Evolutionary conservation across 108 stramenopile species (phyloP), one percentile per base, ranked within the genome.

Genomic region (Cyclotella choctawhatcheeana): DNA sequence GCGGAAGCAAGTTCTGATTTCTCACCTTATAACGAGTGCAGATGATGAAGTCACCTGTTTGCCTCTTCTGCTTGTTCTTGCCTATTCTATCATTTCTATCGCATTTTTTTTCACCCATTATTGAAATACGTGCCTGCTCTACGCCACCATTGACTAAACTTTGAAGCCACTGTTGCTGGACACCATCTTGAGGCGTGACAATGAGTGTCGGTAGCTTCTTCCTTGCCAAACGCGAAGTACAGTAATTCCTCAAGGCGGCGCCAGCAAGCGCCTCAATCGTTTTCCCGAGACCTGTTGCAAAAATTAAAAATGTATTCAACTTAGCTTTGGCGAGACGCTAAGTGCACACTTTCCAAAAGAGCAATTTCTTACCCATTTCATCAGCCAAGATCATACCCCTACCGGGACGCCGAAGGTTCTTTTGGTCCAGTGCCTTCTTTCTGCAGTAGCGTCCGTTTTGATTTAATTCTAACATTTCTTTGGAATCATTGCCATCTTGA

Each of bases 111-210:
- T 69, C 64, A n/a, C 67, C 74, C 25, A 69, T 26, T 8, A 76
- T 44, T 30, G 16, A 21, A 31, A 69, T 63, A 14, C 59, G 26
- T 24, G 60, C 69, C 0, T 40, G 55, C 35, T 53, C 58, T 2
- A 74, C 70, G 0, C 83, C 83, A 24, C 65, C 47, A 22, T 54
- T 51, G 31, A 59, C 26, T 8, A 85, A 40, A 40, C 63, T 44
- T 21, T 76, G 76, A 16, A 67, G n/a, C 84, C 84, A 85, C 26
- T 85, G 84, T 0, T 51, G 34, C 35, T 66, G 70, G 13, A 85
- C 70, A 7, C 68, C 81, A 59, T 82, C 84, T 17, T 85, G 69
- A 12, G 84, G 84, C 2, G 60, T 65, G 2, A 85, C 48, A 17
- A 85, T 79, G 17, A 82, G 72, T 24, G 70, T 74, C 24, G 77